These are phyloP conservation scores for Mikania micrantha DNA, from an alignment of 129 eudicot species.

Conservation along the genomic window DNA sequence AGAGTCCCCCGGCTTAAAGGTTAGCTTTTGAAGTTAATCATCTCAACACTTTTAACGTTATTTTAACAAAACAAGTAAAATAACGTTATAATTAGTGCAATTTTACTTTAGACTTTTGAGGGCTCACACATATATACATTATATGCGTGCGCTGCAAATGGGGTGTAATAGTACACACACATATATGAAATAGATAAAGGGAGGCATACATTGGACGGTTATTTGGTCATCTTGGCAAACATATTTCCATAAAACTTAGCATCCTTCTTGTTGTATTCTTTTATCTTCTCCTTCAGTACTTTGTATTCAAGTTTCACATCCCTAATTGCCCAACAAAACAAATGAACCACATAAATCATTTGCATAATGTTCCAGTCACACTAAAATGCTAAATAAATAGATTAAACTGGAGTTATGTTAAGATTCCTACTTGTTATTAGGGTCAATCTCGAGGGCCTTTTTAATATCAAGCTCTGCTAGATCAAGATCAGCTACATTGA, in stretches of 20 bases:
- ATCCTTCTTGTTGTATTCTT: slow-evolving; percentile 76
- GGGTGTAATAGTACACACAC: no score
- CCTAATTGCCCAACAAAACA: slow-evolving; percentile 16
- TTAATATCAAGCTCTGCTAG: slow-evolving; percentile 84
- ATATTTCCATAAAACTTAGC: slow-evolving; percentile 87
- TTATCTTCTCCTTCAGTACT: slow-evolving; percentile 71
- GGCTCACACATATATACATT: no score
- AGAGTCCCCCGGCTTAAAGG: no score
- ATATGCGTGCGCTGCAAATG: no score
- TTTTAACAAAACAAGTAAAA: no score
- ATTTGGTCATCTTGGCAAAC: no score
- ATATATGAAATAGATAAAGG: no score
- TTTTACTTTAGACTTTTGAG: no score
- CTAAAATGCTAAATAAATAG: neutral
- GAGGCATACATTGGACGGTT: no score
- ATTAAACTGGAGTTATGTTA: neutral
- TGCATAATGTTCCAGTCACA: neutral
- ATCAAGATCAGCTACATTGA: slow-evolving; percentile 74
- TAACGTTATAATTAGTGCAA: no score
- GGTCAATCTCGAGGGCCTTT: slow-evolving; percentile 94
- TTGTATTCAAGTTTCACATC: slow-evolving; percentile 76
- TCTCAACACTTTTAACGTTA: no score
- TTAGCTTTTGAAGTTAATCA: no score
- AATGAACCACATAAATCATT: neutral
- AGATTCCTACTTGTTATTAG: slow-evolving; percentile 57